Percentiles rank a stretch among this genome's conserved stretches.
These are phyloP conservation scores for Phytophthora fragariae DNA, from an alignment of 352 stramenopile species.

Conservation along the genomic window DNA sequence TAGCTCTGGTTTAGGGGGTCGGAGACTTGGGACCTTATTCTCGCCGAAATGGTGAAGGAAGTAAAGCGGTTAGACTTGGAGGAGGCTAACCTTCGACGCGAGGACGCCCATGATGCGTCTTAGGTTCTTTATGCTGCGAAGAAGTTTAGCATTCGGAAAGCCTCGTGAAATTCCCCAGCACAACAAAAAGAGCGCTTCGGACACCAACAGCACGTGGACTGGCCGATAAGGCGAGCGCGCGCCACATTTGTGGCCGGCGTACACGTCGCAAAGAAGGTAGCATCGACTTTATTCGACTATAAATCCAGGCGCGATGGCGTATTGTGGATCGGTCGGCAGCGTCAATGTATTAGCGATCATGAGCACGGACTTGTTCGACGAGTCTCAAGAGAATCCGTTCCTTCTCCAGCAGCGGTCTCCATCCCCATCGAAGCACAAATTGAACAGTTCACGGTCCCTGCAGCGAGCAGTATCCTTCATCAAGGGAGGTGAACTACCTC, in stretches of 20 bases:
- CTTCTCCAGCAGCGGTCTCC: slow-evolving; percentile 47
- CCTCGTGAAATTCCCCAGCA: not conserved
- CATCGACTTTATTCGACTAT: not conserved
- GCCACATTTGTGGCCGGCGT: slow-evolving; percentile 5
- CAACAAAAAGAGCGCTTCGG: slow-evolving; percentile 11
- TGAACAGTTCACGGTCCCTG: slow-evolving; percentile 9
- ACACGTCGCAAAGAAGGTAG: not conserved
- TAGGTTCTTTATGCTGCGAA: not conserved
- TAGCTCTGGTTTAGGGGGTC: not conserved
- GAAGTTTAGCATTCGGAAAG: not conserved
- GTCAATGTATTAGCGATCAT: slow-evolving; percentile 76
- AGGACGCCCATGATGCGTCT: slow-evolving; percentile 17
- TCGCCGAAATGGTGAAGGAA: slow-evolving; percentile 8
- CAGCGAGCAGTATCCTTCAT: slow-evolving; percentile 13
- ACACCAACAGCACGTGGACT: not conserved
- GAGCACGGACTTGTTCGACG: slow-evolving; percentile 77
- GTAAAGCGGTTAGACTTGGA: slow-evolving; percentile 12
- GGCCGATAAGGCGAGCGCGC: not conserved
- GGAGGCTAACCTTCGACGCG: slow-evolving; percentile 8
- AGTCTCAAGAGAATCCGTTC: slow-evolving; percentile 77
- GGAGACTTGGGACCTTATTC: slow-evolving; percentile 24
- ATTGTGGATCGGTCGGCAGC: slow-evolving; percentile 69
- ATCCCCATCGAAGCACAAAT: slow-evolving; percentile 23
- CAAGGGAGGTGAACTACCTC: slow-evolving; percentile 44
- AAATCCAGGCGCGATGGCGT: slow-evolving; percentile 39